These are phyloP conservation scores for Cryptococcus sp. DNA, from an alignment of 1,284 basidiomycete species.

Conservation along the genomic window DNA sequence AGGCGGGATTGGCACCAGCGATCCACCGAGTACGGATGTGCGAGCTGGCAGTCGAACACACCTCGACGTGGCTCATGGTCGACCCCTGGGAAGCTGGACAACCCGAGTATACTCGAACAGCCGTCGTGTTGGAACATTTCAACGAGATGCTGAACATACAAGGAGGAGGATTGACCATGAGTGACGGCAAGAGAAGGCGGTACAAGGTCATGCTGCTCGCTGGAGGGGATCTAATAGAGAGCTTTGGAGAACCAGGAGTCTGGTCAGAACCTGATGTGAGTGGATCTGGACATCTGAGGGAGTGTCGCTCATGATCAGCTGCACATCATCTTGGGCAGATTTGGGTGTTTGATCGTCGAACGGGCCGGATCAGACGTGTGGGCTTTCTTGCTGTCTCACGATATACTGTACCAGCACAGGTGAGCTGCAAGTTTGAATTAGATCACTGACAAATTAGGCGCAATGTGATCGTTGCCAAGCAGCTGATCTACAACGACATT, in stretches of 20 bases:
- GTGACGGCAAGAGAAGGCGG: conserved; percentile 41
- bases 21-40: conserved; percentile 82
- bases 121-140: conserved; percentile 92
- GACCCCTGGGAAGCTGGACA: conserved; percentile 96
- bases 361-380: conserved; percentile 86
- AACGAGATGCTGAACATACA: conserved; percentile 82
- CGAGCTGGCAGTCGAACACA: conserved; percentile 70
- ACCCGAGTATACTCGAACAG: conserved; percentile 83
- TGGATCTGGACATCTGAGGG: conserved; percentile 12
- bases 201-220: conserved; percentile 85
- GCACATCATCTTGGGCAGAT: conserved; percentile 90
- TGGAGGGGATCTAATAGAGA: conserved; percentile 93
- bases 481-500: conserved; percentile 98
- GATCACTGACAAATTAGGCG: conserved; percentile 40
- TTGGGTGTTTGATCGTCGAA: conserved; percentile 93
- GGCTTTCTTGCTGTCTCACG: conserved; percentile 55
- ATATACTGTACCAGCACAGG: conserved; percentile 52
- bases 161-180: conserved; percentile 53
- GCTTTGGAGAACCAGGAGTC: conserved; percentile 92
- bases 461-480: conserved; percentile 91
- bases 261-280: conserved; percentile 90
- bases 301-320: conserved; percentile 53
- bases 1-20: conserved; percentile 75
- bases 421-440: conserved; percentile 19
- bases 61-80: conserved; percentile 63